Percentiles rank a stretch among this genome's conserved stretches.
phyloP scores from a whole-genome alignment of 352 stramenopile genomes.

The Globisporangium sylvaticum region DNA sequence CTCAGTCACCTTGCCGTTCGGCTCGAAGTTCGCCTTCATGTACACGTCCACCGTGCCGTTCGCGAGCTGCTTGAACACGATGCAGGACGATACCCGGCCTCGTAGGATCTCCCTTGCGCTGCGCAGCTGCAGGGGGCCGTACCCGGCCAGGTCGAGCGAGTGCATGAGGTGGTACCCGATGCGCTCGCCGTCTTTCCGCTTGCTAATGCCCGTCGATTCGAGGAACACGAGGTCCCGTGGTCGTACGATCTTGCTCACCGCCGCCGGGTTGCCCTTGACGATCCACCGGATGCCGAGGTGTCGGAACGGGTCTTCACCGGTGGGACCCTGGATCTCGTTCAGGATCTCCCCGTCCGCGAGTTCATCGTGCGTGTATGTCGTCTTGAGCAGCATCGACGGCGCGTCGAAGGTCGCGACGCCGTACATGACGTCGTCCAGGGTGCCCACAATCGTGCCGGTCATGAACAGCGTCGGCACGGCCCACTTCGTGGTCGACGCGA shows the following conservation, averaged over 20 bases:
- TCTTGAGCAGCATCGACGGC: constrained; percentile 48
- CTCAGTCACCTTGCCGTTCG: constrained; percentile 27
- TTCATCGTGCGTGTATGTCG: constrained; percentile 42
- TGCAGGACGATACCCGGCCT: constrained; percentile 41
- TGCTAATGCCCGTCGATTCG: constrained; percentile 34
- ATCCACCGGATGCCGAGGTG: constrained; percentile 27
- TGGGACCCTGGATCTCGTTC: constrained; percentile 9
- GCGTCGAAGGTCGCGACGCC: constrained; percentile 35
- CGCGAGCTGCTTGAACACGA: constrained; percentile 33
- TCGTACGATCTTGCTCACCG: constrained; percentile 12
- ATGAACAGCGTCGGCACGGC: constrained; percentile 48
- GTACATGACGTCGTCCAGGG: constrained; percentile 68
- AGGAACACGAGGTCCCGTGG: constrained; percentile 32
- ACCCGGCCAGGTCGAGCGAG: constrained; percentile 33
- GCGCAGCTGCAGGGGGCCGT: constrained; percentile 25
- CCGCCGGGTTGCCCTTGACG: constrained; percentile 10
- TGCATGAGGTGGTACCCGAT: constrained; percentile 42
- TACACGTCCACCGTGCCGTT: constrained; percentile 40
- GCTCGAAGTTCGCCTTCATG: constrained; percentile 38
- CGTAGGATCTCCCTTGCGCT: constrained; percentile 32
- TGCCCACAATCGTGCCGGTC: constrained; percentile 43
- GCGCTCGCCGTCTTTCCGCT: constrained; percentile 20
- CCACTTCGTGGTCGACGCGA: constrained; percentile 10
- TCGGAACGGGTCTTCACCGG: constrained; percentile 18
- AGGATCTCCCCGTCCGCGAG: constrained; percentile 9